Base-by-base conservation (phyloP, 106 monocot genomes). In the Triglochin maritima region DNA sequence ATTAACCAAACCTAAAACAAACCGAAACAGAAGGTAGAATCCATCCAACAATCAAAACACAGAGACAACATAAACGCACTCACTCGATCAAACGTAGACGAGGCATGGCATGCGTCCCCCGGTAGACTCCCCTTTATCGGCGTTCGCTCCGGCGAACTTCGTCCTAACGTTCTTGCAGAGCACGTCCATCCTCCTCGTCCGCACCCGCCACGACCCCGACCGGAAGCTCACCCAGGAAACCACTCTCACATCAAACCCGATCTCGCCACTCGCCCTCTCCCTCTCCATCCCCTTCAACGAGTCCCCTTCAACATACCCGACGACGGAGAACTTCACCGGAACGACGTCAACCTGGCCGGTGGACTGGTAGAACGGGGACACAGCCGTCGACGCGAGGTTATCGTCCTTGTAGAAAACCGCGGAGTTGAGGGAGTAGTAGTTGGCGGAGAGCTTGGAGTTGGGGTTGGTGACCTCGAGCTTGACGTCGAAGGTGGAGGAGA, bases 391-490 rank as follows among this genome's bases (percentile, higher is more conserved):
- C 16, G 70, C 70, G 65, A 86, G 49, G 57, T n/a, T 11, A 8
- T 65, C 60, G 7, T 44, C 48, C 2, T 10, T 68, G 73, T 82
- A 79, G 64, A 51, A 3, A 44, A 67, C 72, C 7, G 13, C 52
- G 4, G 86, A 67, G 10, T 57, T 17, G 49, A 86, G 15, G 14
- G 10, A 11, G 14, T 78, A 78, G 73, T 82, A 86, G 64, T 76
- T 57, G 55, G 80, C 59, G 63, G 77, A 44, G n/a, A 86, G 68
- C 77, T 74, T 79, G 16, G 56, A 59, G 64, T 86, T 86, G 44
- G 86, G 82, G 68, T 86, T 86, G 9, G 58, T 42, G 47, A 75
- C 66, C 46, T 61, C 61, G 11, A 78, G 46, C 17, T 58, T 65
- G 50, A 86, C 64, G 53, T 77, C 42, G 44, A 74, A 57, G 52